Conservation (phyloP, 2,329 filamentous ascomycete species). For the Cephalotrichum gorgonifer region DNA sequence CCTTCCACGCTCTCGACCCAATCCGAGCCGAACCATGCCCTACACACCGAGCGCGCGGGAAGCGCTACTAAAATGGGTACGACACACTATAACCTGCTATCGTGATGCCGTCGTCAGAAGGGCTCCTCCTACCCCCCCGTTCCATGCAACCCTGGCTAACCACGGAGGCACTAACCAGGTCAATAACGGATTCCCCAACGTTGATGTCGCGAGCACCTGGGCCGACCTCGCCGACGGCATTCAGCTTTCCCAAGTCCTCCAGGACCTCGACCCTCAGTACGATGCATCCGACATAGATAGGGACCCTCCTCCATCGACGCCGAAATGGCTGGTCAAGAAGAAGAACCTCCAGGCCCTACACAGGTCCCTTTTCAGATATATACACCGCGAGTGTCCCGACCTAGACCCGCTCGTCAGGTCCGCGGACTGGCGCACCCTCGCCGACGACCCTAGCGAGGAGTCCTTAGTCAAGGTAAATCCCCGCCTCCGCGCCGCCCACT, state of each 20-base stretch:
- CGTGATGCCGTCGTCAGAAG: too few relatives aligned
- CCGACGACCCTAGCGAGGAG: slow-evolving; percentile 43
- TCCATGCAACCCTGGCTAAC: not conserved
- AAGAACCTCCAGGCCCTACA: slow-evolving; percentile 43
- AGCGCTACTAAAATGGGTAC: slow-evolving; percentile 47
- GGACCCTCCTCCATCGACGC: slow-evolving; percentile 22
- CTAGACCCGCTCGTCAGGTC: slow-evolving; percentile 41
- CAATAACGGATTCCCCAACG: slow-evolving; percentile 31
- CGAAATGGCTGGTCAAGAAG: slow-evolving; percentile 36
- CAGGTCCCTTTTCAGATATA: slow-evolving; percentile 43
- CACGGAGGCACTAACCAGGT: slow-evolving; percentile 12
- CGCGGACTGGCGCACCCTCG: slow-evolving; percentile 47
- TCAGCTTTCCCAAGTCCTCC: slow-evolving; percentile 43
- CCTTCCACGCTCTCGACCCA: not conserved
- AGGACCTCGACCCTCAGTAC: slow-evolving; percentile 48
- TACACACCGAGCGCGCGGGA: slow-evolving; percentile 34
- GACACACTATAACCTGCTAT: slow-evolving; percentile 8
- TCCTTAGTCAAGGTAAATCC: slow-evolving; percentile 39
- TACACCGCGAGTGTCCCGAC: slow-evolving; percentile 39
- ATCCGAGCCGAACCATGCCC: slow-evolving; percentile 22
- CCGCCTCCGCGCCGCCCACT: not conserved
- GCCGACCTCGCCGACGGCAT: slow-evolving; percentile 42
- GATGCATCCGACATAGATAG: slow-evolving; percentile 42
- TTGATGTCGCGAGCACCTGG: slow-evolving; percentile 35
- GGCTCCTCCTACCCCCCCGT: not conserved